Conservation (phyloP, 805 yeast species). For the Saccharomycopsis synnaedendra region DNA sequence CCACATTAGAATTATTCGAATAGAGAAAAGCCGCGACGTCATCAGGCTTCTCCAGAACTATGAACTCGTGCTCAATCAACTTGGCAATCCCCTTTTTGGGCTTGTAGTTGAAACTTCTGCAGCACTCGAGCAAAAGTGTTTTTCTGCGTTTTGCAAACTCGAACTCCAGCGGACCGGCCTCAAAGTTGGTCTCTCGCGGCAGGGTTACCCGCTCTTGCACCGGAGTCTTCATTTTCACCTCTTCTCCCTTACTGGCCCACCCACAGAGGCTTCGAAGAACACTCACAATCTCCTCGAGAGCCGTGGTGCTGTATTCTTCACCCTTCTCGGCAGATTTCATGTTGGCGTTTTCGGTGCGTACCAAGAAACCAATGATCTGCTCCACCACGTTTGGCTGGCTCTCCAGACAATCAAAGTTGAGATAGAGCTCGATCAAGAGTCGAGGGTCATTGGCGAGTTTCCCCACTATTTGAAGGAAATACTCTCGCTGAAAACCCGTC, state of each 20-base stretch:
- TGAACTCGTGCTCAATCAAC: slow-evolving; percentile 52
- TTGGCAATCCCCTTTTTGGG: slow-evolving; percentile 70
- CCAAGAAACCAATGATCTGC: slow-evolving; percentile 64
- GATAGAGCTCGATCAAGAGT: slow-evolving; percentile 80
- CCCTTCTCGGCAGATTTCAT: slow-evolving; percentile 42
- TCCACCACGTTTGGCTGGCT: slow-evolving; percentile 79
- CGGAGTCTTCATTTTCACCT: slow-evolving; percentile 14
- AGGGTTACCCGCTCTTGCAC: slow-evolving; percentile 22
- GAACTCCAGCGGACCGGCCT: slow-evolving; percentile 73
- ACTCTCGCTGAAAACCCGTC: slow-evolving; percentile 86
- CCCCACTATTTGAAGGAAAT: slow-evolving; percentile 69
- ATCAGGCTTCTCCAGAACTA: slow-evolving; percentile 46
- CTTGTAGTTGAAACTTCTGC: slow-evolving; percentile 69
- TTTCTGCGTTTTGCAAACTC: slow-evolving; percentile 77
- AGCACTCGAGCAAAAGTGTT: slow-evolving; percentile 67
- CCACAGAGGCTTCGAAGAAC: slow-evolving; percentile 69
- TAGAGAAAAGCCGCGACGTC: slow-evolving; percentile 69
- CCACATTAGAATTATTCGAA: slow-evolving; percentile 59
- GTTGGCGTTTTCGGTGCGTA: slow-evolving; percentile 30
- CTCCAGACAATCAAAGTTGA: slow-evolving; percentile 90
- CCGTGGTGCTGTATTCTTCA: slow-evolving; percentile 35
- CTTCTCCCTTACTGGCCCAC: slow-evolving; percentile 67
- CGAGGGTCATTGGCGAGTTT: slow-evolving; percentile 82
- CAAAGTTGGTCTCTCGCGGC: too few relatives aligned
- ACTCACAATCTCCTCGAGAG: slow-evolving; percentile 72